Evolutionary conservation across 192 early-diverging fungal species (phyloP), one percentile per base, ranked within the genome.

Genomic region (Physocladia obscura): DNA sequence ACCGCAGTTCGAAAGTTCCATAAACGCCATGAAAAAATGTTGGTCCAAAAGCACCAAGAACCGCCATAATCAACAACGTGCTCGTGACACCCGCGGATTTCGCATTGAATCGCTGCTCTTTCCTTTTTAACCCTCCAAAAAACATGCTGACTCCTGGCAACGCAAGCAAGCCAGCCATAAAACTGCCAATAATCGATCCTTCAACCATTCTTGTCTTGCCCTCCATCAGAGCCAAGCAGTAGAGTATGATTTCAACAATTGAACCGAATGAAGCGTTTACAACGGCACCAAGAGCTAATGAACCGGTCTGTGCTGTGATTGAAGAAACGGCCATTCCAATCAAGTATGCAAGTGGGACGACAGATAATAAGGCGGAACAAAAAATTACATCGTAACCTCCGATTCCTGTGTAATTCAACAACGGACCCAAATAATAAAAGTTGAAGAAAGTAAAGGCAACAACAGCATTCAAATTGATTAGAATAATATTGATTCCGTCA

Each of bases 261-360:
- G 88, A 90, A 35, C 96, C 97, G 76, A 98, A 98, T 0, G 97
- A 96, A 2, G 97, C 97, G 76, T 98, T 98, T 74, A 97, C 92
- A 37, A 96, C 95, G 0, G 94, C 92, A 26, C 94, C 97, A 71
- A 98, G 75, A 19, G 93, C 97, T 64, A 95, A 77, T 40, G 89
- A 90, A 0, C 80, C 80, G 8, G 94, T 93, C 76, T 97, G 94
- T 6, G 95, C 93, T 15, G 94, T 95, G 77, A 98, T 96, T 19
- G 92, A 93, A n/a, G 92, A 90, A 24, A 98, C 95, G 2, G 91
- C 93, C 89, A 92, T 94, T 2, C 97, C 97, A 74, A 98, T 97
- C 77, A 97, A 94, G 75, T 96, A 98, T 8, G 94, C 90, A 5
- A 97, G 78, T 2, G 97, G 97, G 26, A 98, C 87, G 1, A 93